Conservation (phyloP, 129 eudicot species). For the Calendula officinalis region DNA sequence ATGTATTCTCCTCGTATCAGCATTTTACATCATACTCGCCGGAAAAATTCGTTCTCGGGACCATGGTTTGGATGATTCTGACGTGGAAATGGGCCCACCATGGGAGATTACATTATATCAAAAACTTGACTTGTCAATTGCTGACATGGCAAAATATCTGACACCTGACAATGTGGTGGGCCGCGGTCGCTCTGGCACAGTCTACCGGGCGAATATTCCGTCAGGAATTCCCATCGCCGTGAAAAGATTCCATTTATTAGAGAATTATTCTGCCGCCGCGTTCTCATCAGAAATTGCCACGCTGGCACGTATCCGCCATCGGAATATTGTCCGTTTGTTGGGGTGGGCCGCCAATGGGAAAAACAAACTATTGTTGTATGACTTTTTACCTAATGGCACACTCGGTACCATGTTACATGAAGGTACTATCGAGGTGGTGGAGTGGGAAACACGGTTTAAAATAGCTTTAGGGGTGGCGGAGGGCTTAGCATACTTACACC, state of each 20-base stretch:
- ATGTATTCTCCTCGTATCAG: constrained; percentile 52
- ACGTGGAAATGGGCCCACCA: constrained; percentile 81
- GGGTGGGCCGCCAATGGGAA: constrained; percentile 93
- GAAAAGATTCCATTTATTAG: constrained; percentile 60
- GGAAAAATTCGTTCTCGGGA: constrained; percentile 36
- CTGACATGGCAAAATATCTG: constrained; percentile 67
- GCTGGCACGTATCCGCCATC: constrained; percentile 70
- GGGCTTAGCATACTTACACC: constrained; percentile 88
- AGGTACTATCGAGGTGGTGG: constrained; percentile 42
- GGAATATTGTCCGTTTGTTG: constrained; percentile 71
- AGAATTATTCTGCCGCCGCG: constrained; percentile 54
- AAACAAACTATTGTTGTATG: constrained; percentile 71
- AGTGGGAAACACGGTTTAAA: constrained; percentile 82
- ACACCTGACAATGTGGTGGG: constrained; percentile 67
- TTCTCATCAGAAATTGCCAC: constrained; percentile 90
- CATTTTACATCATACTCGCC: constrained; percentile 66
- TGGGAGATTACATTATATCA: constrained; percentile 95
- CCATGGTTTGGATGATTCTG: constrained; percentile 40
- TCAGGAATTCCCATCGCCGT: constrained; percentile 66
- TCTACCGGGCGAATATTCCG: constrained; percentile 48
- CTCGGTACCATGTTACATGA: constrained; percentile 70
- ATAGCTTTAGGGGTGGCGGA: constrained; percentile 90
- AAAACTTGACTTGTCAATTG: constrained; percentile 76
- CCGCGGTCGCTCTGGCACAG: constrained; percentile 68
- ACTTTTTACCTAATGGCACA: constrained; percentile 73